Conservation (phyloP, 2,329 filamentous ascomycete species). For the Ophiostoma australiae region DNA sequence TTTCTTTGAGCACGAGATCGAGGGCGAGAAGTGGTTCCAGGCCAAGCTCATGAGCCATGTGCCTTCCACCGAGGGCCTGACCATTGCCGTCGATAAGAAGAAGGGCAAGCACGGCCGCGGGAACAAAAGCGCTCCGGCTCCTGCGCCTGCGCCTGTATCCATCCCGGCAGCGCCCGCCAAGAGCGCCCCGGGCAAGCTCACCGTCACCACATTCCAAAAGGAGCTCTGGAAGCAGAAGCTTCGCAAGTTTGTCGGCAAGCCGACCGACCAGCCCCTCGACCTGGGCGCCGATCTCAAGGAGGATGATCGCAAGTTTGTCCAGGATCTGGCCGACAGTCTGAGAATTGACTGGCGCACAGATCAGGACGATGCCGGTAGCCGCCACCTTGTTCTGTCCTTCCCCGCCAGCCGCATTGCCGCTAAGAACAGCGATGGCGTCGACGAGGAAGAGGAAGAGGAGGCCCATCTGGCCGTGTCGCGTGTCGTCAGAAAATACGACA, state of each 20-base stretch:
- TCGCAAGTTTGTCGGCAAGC: slow-evolving; percentile 73
- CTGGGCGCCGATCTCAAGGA: slow-evolving; percentile 69
- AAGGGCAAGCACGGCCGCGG: slow-evolving; percentile 14
- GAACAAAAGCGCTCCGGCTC: not conserved
- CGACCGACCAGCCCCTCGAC: slow-evolving; percentile 61
- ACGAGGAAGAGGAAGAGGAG: slow-evolving; percentile 76
- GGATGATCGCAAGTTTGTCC: slow-evolving; percentile 85
- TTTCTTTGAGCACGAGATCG: slow-evolving; percentile 87
- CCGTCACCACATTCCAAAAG: slow-evolving; percentile 75
- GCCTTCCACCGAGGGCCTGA: slow-evolving; percentile 56
- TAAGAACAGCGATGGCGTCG: slow-evolving; percentile 50
- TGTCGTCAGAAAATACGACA: slow-evolving; percentile 85
- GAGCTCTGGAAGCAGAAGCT: slow-evolving; percentile 74
- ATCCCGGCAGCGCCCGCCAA: slow-evolving; percentile 40
- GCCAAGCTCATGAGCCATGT: slow-evolving; percentile 61
- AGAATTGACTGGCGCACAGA: slow-evolving; percentile 55
- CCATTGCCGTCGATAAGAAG: slow-evolving; percentile 25
- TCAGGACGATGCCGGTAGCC: slow-evolving; percentile 52
- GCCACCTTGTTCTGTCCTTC: slow-evolving; percentile 49
- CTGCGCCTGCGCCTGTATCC: not conserved
- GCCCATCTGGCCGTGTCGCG: slow-evolving; percentile 76
- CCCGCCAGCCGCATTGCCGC: slow-evolving; percentile 37
- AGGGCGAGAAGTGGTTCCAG: slow-evolving; percentile 87
- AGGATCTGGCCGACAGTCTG: slow-evolving; percentile 68
- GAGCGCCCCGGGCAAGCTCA: slow-evolving; percentile 53